Conservation (phyloP, 2,329 filamentous ascomycete species). For the Botrytis cinerea region DNA sequence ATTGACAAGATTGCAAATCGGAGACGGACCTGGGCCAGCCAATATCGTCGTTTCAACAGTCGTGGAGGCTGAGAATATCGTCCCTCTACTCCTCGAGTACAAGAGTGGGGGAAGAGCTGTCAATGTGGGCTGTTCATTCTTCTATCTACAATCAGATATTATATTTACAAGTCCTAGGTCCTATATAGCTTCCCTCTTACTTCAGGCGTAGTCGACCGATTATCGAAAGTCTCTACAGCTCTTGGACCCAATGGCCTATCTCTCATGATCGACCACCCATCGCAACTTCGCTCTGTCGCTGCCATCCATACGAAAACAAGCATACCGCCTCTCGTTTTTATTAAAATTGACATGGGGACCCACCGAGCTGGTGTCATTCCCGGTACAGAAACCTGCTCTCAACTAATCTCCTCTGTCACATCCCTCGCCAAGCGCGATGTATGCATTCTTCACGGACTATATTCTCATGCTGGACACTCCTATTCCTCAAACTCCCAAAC, state of each 20-base stretch:
- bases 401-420: constrained; percentile 51
- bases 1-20: constrained; percentile 69
- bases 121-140: constrained; percentile 52
- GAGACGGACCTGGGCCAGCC: constrained; percentile 46
- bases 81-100: constrained; percentile 61
- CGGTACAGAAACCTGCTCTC: constrained; percentile 48
- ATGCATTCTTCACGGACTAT: constrained; percentile 61
- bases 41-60: constrained; percentile 74
- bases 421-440: constrained; percentile 45
- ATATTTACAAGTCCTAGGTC: constrained; percentile 30
- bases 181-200: constrained; percentile 70
- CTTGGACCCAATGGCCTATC: constrained; percentile 60
- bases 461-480: constrained; percentile 72
- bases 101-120: constrained; percentile 54
- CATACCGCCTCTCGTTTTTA: constrained; percentile 57
- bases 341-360: constrained; percentile 76
- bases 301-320: constrained; percentile 48
- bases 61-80: constrained; percentile 69
- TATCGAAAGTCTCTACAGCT: constrained; percentile 56
- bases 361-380: constrained; percentile 68
- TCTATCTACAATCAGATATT: neutral
- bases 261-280: constrained; percentile 69
- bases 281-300: constrained; percentile 56
- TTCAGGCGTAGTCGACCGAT: constrained; percentile 59
- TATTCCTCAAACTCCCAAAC: constrained; percentile 58